Percentiles rank a stretch among this genome's conserved stretches.
phyloP scores from a whole-genome alignment of 306 rosid genomes.

The Vachellia pachyceras region DNA sequence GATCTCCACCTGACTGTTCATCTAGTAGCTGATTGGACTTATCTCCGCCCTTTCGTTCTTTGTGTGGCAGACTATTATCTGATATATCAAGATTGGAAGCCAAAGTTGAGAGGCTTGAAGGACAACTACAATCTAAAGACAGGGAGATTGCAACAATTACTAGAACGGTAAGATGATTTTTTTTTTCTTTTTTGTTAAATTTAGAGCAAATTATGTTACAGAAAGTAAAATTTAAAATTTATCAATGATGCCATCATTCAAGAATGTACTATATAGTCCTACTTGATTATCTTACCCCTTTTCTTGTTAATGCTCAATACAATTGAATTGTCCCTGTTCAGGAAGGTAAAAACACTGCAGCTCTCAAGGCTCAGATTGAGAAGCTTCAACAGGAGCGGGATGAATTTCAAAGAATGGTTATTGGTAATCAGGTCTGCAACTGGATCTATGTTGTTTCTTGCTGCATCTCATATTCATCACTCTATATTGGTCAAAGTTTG shows the following conservation, averaged over 20 bases:
- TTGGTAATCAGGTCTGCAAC: slow-evolving; percentile 91
- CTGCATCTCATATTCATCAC: slow-evolving; percentile 14
- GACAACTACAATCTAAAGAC: slow-evolving; percentile 82
- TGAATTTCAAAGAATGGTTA: slow-evolving; percentile 98
- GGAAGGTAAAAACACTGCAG: slow-evolving; percentile 93
- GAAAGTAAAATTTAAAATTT: slow-evolving; percentile 14
- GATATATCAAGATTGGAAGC: slow-evolving; percentile 96
- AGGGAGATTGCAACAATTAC: slow-evolving; percentile 96
- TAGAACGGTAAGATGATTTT: slow-evolving; percentile 64
- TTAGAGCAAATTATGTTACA: not conserved
- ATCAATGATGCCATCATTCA: slow-evolving; percentile 13
- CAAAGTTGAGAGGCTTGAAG: slow-evolving; percentile 94
- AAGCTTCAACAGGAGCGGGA: slow-evolving; percentile 96
- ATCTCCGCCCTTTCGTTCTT: not conserved
- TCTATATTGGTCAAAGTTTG: slow-evolving; percentile 47
- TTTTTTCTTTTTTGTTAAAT: slow-evolving; percentile 21
- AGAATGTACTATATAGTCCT: not conserved
- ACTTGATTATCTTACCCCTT: slow-evolving; percentile 19
- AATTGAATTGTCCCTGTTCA: slow-evolving; percentile 42
- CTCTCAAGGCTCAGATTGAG: slow-evolving; percentile 93
- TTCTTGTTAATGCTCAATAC: slow-evolving; percentile 27
- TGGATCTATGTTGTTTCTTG: slow-evolving; percentile 33
- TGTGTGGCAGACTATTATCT: slow-evolving; percentile 62
- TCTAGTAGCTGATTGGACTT: not conserved
- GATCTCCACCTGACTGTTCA: not conserved